phyloP scores from a whole-genome alignment of 257 asterid genomes.

The Leptodermis oblonga region DNA sequence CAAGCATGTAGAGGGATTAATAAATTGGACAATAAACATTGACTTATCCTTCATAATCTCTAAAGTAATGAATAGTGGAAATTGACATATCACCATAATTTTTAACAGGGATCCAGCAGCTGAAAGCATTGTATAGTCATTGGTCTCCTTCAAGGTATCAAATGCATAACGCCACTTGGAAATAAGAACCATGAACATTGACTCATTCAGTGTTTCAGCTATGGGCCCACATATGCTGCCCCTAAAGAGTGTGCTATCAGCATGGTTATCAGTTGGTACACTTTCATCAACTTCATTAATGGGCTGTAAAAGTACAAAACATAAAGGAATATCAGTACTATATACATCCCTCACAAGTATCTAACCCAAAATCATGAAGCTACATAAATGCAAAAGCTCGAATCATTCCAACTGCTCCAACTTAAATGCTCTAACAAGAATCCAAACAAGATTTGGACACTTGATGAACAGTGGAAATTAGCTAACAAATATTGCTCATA shows the following conservation, averaged over 20 bases:
- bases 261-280: conserved; percentile 27
- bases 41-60: not conserved
- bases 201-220: conserved; percentile 78
- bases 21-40: not conserved
- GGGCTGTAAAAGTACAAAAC: conserved; percentile 46
- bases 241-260: conserved; percentile 43
- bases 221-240: conserved; percentile 92
- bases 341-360: not conserved
- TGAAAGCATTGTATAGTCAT: conserved; percentile 74
- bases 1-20: conserved; percentile 8
- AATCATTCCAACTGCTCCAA: not conserved
- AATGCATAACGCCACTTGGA: conserved; percentile 83
- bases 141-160: conserved; percentile 78
- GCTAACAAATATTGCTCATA: not conserved
- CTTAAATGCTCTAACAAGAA: not conserved
- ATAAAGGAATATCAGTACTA: conserved; percentile 1
- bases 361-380: not conserved
- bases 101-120: conserved; percentile 88
- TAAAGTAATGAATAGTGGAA: conserved; percentile 15
- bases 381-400: not conserved
- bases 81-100: conserved; percentile 60
- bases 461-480: not conserved
- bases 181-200: conserved; percentile 76
- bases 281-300: conserved; percentile 39
- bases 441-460: not conserved